Evolutionary conservation across 2,329 filamentous ascomycete genomes (phyloP), one percentile per base, ranked within the genome.

Genomic region (Exophiala phaeomuriformis): DNA sequence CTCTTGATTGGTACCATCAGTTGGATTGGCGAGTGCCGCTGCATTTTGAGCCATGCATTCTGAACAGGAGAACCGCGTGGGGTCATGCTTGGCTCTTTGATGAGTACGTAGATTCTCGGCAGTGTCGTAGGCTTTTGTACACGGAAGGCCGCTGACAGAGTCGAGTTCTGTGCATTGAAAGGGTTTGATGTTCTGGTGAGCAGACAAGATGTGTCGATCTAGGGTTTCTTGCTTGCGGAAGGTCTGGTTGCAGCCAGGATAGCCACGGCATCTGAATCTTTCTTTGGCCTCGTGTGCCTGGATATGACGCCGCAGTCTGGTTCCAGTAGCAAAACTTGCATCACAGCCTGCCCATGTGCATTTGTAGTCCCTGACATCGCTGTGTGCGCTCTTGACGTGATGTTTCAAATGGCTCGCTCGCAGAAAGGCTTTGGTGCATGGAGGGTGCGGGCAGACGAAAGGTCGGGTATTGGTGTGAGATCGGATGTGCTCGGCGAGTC

Each of bases 221-320:
- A 96, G 77, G 0, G 90, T 94, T 60, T 89, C 83, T 66, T 89
- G 85, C 70, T 95, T 96, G 57, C 91, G 81, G 68, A 96, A 97
- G 19, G 81, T 82, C 70, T 88, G 80, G 12, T 80, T 78, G 70
- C 90, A 95, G 0, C 79, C 81, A 1, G 79, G 77, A 61, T 81
- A 84, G 33, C 81, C 84, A 27, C 78, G 82, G 65, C 90, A 95
- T 53, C 80, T 77, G 64, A 85, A 90, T 49, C 85, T 79, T 66
- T 93, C 85, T 61, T 84, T 81, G 49, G 85, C 85, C 64, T 86
- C 80, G 67, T 96, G 90, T 1, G 86, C 82, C n/a, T 83, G 80
- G 47, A 84, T 75, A 67, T 96, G 90, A 36, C 88, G 79, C 55
- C 85, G 81, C 12, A 96, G 77, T 43, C 88, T 78, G 6, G 87